A percentile compares a stretch with the other conserved stretches of the same genome.
Evolutionary conservation across 176 grass and related monocot genomes (phyloP).

Genomic region (Avena insularis): DNA sequence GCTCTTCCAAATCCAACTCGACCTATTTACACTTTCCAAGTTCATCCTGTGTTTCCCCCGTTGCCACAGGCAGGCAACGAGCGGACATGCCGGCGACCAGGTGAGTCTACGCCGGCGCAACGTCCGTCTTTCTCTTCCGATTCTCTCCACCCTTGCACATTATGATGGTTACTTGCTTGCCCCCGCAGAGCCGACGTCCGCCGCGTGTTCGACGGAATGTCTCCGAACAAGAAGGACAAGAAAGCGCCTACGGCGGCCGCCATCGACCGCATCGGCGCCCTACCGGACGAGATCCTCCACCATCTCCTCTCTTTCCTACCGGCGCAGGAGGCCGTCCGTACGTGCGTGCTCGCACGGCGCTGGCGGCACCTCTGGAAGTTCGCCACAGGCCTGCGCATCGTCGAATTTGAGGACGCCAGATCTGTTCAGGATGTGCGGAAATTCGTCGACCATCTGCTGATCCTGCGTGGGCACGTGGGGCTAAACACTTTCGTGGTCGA

Average conservation of each 20-base stretch:
- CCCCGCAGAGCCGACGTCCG: neutral
- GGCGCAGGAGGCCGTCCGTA: neutral
- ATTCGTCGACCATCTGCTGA: neutral
- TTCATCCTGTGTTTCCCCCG: neutral
- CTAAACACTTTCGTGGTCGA: neutral
- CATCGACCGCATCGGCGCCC: neutral
- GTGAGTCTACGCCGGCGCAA: neutral
- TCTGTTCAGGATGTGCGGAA: neutral
- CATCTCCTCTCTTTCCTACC: too few relatives aligned
- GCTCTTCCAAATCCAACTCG: neutral
- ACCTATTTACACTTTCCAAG: neutral
- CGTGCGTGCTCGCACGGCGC: neutral
- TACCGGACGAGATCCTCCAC: neutral
- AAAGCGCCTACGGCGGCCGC: neutral
- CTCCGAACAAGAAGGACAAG: neutral
- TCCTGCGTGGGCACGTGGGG: neutral
- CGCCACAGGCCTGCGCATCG: neutral
- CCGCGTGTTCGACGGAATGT: neutral
- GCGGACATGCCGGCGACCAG: neutral
- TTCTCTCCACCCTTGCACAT: neutral
- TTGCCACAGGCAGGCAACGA: neutral
- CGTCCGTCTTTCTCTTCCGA: neutral
- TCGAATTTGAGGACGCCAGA: neutral
- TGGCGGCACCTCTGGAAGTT: neutral
- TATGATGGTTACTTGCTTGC: neutral